Percentiles rank a stretch among this genome's conserved stretches.
phyloP scores from a whole-genome alignment of 257 asterid genomes.

The Craterostigma plantagineum region DNA sequence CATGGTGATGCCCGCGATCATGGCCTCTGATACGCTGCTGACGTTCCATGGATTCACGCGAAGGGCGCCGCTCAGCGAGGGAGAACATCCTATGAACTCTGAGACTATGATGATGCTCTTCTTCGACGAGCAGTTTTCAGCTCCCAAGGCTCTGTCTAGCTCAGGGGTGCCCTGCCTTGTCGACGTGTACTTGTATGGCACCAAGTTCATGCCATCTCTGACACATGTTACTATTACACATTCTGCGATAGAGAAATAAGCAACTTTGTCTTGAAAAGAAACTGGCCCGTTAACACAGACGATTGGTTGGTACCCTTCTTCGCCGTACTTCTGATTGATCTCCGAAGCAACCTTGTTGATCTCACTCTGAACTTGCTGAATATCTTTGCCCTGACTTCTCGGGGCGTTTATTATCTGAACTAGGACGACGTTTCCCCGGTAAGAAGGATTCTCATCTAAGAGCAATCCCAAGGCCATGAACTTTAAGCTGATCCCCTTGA shows the following conservation, averaged over 20 bases:
- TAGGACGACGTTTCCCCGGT: constrained; percentile 43
- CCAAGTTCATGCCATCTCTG: constrained; percentile 90
- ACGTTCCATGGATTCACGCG: constrained; percentile 91
- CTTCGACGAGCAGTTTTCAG: background rate
- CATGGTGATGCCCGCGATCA: constrained; percentile 45
- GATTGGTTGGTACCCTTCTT: constrained; percentile 42
- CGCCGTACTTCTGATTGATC: constrained; percentile 33
- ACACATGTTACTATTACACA: constrained; percentile 83
- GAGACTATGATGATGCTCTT: constrained; percentile 69
- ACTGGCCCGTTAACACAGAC: constrained; percentile 51
- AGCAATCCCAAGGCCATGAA: constrained; percentile 47
- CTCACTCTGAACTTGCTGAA: constrained; percentile 51
- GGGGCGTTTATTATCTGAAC: constrained; percentile 68
- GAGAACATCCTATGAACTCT: constrained; percentile 87
- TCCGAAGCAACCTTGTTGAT: constrained; percentile 26
- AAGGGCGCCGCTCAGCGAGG: constrained; percentile 80
- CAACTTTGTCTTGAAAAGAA: constrained; percentile 48
- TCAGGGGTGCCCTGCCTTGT: constrained; percentile 44
- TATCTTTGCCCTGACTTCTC: constrained; percentile 63
- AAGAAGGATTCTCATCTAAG: constrained; percentile 28
- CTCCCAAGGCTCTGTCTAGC: constrained; percentile 33
- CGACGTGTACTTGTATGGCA: constrained; percentile 71
- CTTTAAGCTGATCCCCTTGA: constrained; percentile 69
- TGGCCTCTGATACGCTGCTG: constrained; percentile 46
- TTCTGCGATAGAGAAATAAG: constrained; percentile 47